Percentiles rank a stretch among this genome's conserved stretches.
Conservation (phyloP, 148 eudicot genomes). For the Cornus florida region DNA sequence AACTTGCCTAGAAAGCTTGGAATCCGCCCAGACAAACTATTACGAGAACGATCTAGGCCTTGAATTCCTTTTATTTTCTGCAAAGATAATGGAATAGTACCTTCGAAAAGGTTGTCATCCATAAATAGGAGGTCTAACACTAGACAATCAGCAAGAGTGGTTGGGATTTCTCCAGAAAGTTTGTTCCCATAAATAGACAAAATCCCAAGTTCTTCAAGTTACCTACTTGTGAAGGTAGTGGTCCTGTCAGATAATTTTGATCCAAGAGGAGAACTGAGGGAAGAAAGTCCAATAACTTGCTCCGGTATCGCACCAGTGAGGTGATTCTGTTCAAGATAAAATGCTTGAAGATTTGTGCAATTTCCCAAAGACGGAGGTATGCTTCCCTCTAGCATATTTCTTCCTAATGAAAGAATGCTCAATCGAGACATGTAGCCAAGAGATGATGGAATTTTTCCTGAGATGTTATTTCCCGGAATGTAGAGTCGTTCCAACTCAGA, state of each 20-base stretch:
- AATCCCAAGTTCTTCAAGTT: too few species aligned
- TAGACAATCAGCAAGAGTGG: slow-evolving; percentile 1
- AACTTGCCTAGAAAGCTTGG: too few species aligned
- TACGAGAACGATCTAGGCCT: slow-evolving; percentile 12
- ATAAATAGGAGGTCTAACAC: neutral
- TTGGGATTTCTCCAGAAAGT: slow-evolving; percentile 23
- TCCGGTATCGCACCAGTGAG: too few species aligned
- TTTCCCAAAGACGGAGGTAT: slow-evolving; percentile 17
- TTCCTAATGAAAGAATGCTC: neutral
- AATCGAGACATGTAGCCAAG: too few species aligned
- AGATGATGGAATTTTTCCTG: too few species aligned
- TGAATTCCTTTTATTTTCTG: slow-evolving; percentile 4
- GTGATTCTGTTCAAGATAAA: slow-evolving; percentile 19
- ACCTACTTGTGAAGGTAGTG: too few species aligned
- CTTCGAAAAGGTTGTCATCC: slow-evolving; percentile 1
- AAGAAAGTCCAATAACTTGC: too few species aligned
- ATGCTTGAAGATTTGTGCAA: slow-evolving; percentile 1
- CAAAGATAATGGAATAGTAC: slow-evolving; percentile 9
- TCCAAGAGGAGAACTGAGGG: too few species aligned
- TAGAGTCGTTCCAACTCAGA: neutral
- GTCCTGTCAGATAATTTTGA: too few species aligned
- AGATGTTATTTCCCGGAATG: neutral
- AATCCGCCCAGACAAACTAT: too few species aligned
- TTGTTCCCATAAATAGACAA: too few species aligned
- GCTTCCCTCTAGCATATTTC: neutral